Base-by-base conservation (phyloP, 2,329 filamentous ascomycete genomes). In the Claviceps pazoutovae region DNA sequence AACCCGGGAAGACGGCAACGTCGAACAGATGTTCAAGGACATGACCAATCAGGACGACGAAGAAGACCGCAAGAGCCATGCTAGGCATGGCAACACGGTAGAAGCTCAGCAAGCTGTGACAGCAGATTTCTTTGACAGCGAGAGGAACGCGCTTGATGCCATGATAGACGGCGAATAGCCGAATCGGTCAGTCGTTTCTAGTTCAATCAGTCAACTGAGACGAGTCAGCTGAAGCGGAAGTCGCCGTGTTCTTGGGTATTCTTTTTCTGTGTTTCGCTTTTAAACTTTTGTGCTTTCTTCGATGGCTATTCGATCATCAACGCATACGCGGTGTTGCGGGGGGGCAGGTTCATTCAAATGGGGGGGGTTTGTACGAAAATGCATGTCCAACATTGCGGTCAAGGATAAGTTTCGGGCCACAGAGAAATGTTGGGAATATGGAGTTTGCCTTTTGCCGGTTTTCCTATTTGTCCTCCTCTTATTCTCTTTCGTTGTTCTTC, bases 1-100 rank as follows among this genome's bases (percentile, higher is more conserved):
- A 55, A 67, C 63, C 51, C 58, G 64, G 5, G 71, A 72, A 38
- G 73, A 74, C 17, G 69, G 68, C 44, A 74, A 72, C 26, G 74
- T 75, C 4, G 73, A 77, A 52, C 73, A 72, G 56, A 78, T 79
- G 73, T 78, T 79, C 59, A 68, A 73, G 45, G 75, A 78, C 44
- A 69, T 79, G 56, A 76, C 74, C 3, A 76, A 78, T 53, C 69
- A 74, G 16, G 72, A 76, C 23, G 74, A 76, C 4, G 71, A 73
- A 14, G 64, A 66, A 51, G 62, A 52, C 9, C 72, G 71, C 58
- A 66, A 65, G 56, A 67, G 66, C 44, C 63, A 65, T 36, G 49
- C 48, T 8, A 55, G 66, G 45, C 63, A 65, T 36, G 49, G 48
- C 6, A 54, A 56, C 34, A 50, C 53, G n/a, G 63, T 67, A 34